Conservation (phyloP, 768 basidiomycete species). For the Lanmaoa rubissima region DNA sequence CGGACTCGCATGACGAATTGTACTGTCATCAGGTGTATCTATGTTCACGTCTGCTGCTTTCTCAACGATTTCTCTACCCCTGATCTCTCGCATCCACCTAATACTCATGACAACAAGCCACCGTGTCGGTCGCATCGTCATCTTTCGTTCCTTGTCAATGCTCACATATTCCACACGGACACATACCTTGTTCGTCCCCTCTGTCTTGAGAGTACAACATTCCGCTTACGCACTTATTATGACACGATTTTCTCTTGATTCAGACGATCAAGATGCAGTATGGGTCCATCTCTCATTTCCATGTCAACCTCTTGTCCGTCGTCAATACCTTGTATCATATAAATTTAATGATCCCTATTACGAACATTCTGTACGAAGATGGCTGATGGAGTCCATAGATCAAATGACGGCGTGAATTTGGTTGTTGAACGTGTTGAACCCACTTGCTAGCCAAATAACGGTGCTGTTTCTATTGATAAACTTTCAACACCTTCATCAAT, state of each 20-base stretch:
- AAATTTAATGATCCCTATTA: constrained; percentile 13
- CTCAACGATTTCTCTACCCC: constrained; percentile 12
- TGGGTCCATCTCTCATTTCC: constrained; percentile 14
- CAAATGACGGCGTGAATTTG: neutral
- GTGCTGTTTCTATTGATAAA: constrained; percentile 37
- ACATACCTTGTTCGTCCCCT: constrained; percentile 11
- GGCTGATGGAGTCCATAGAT: neutral
- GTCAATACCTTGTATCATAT: constrained; percentile 25
- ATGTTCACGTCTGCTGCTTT: constrained; percentile 17
- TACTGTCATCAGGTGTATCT: constrained; percentile 23
- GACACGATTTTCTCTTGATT: constrained; percentile 15
- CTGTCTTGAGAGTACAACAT: constrained; percentile 9
- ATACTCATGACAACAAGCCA: constrained; percentile 19
- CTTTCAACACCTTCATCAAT: constrained; percentile 54
- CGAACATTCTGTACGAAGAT: neutral
- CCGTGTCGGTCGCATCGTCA: constrained; percentile 20
- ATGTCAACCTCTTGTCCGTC: constrained; percentile 18
- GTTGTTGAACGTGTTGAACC: neutral
- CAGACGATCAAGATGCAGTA: constrained; percentile 9
- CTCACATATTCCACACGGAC: constrained; percentile 24
- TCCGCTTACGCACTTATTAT: constrained; percentile 18
- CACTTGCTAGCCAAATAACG: neutral
- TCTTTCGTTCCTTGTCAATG: constrained; percentile 29
- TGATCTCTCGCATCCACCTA: constrained; percentile 23
- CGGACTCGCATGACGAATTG: constrained; percentile 19